Percentiles rank a stretch among this genome's conserved stretches.
Conservation (phyloP, 371 early-diverging fungal genomes). For the Apophysomyces ossiformis region DNA sequence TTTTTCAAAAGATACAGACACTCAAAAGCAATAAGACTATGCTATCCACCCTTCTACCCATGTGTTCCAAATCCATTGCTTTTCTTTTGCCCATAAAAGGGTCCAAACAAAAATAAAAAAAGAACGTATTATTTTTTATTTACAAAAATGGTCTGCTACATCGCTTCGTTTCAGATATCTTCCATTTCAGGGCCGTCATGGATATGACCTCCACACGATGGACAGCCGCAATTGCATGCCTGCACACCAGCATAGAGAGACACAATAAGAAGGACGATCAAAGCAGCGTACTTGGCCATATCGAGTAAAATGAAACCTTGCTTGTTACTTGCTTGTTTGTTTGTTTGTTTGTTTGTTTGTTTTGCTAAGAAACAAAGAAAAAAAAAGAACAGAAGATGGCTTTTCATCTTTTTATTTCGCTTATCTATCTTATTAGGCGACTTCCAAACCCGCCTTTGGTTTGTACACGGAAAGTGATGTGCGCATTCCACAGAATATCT, state of each 20-base stretch:
- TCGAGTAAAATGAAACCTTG: not conserved
- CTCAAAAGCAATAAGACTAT: too few species aligned
- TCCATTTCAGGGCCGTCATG: not conserved
- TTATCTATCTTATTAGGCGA: conserved; percentile 3
- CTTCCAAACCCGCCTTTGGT: conserved; percentile 12
- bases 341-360: not conserved
- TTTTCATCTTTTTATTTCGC: not conserved
- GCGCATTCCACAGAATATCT: conserved; percentile 1
- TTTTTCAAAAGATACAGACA: too few species aligned
- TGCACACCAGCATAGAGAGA: not conserved
- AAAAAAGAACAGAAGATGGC: not conserved
- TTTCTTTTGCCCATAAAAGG: too few species aligned
- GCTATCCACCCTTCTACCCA: too few species aligned
- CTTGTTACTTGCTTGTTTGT: not conserved
- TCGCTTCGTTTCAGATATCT: not conserved
- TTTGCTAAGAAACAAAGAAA: not conserved
- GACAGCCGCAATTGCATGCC: conserved; percentile 1
- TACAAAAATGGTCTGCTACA: not conserved
- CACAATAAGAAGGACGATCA: not conserved
- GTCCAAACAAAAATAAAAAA: too few species aligned
- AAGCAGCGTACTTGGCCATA: not conserved
- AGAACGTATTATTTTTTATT: too few species aligned
- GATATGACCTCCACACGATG: not conserved
- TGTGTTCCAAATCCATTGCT: too few species aligned
- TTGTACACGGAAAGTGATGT: not conserved